Conservation (phyloP, 2,329 filamentous ascomycete species). For the Sclerotiophoma versabilis region DNA sequence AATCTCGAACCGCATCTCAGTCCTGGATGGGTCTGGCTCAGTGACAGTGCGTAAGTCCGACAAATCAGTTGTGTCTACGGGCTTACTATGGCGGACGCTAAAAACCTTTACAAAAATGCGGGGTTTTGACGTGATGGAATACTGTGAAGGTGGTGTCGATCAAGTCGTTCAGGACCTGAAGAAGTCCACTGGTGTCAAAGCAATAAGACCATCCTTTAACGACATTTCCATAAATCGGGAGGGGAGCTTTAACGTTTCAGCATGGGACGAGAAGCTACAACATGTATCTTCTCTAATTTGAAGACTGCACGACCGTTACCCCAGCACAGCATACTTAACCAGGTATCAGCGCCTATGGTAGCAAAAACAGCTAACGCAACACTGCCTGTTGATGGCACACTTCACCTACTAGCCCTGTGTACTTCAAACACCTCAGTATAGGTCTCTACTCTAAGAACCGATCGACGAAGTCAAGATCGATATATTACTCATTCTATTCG, state of each 20-base stretch:
- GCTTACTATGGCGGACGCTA: too few species aligned
- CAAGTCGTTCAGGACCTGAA: not conserved
- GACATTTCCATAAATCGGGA: not conserved
- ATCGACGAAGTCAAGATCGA: too few species aligned
- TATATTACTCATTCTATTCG: too few species aligned
- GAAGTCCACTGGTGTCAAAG: not conserved
- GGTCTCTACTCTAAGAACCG: too few species aligned
- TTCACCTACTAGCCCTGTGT: constrained; percentile 27
- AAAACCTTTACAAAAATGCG: too few species aligned
- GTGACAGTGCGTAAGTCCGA: too few species aligned
- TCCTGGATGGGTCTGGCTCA: too few species aligned
- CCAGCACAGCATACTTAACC: not conserved
- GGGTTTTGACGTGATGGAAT: not conserved
- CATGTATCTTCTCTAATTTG: not conserved
- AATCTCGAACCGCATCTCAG: too few species aligned
- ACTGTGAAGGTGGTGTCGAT: not conserved
- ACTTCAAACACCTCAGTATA: constrained; percentile 14
- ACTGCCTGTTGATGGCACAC: constrained; percentile 24
- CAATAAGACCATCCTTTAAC: not conserved
- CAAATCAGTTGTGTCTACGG: too few species aligned
- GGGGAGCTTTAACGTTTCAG: not conserved
- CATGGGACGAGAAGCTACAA: not conserved
- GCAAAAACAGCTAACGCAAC: not conserved
- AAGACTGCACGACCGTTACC: not conserved
- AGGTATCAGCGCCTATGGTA: not conserved